Evolutionary conservation across 768 basidiomycete species (phyloP), one percentile per base, ranked within the genome.

Genomic region (Suillus discolor): DNA sequence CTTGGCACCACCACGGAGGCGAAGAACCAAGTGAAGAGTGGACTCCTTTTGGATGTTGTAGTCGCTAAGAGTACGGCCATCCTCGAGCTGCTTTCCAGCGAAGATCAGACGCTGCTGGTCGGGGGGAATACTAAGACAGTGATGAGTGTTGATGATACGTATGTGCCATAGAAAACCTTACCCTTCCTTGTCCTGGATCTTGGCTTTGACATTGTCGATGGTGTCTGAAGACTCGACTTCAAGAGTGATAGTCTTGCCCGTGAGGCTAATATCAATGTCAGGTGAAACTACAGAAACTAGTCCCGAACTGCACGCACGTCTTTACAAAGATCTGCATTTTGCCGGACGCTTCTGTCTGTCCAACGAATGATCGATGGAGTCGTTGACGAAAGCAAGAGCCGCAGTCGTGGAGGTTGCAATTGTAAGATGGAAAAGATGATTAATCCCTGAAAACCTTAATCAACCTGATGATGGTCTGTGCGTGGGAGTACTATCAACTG

Each of bases 21-120:
- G 92, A 73, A 99, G 90, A 70, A 99, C 97, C 71, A 99, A 80
- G 82, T 99, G 97, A 66, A 99, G 92, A 67, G 97, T 99, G 39
- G 96, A 97, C 83, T 99, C 97, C 87, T 98, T 98, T 84, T 99
- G 97, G 77, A 99, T 97, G 85, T 97, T 96, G 81, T 96, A 96
- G 83, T 95, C 94, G 78, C 82, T 91, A 67, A 96, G 90, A 67
- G 93, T 99, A 79, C 96, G 92, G 69, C 97, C 97, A 81, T 99
- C 97, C 84, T 99, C 97, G 72, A 99, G 91, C 80, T 98, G 97
- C 84, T 99, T 98, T 72, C 97, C 97, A 62, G 97, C 97, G 78
- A 99, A 99, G 85, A 99, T 98, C 81, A 99, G 79, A 71, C 97
- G 95, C 80, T 98, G 96, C 80, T 96, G 95, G 82, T 97, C 94